Evolutionary conservation across 1,139 yeast genomes (phyloP), one percentile per base, ranked within the genome.

Genomic region (Magnusiomyces paraingens): DNA sequence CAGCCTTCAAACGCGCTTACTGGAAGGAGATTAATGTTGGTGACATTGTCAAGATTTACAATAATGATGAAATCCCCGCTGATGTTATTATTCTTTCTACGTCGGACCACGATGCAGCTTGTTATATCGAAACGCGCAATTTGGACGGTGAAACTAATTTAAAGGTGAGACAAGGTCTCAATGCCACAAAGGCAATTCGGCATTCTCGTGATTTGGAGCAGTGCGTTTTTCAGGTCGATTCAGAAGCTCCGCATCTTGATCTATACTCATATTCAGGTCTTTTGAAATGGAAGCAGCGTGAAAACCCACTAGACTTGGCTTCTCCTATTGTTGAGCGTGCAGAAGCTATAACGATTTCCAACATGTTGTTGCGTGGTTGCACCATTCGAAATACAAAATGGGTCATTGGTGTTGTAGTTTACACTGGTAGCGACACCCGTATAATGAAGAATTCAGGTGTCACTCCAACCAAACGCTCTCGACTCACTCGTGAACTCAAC

Each of bases 91-190:
- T 91, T 38, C 67, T 93, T 41, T 82, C 96, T 1, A 81, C 95
- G 1, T 86, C 96, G 1, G 98, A 91, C 67, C 68, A 77, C 0
- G 98, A 93, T 65, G 96, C 96, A 35, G 91, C 84, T 50, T 91
- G 98, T 71, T 91, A 82, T 65, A 83, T 91, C 46, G 99, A 93
- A 70, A 93, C 99, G 1, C 87, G 90, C 64, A 93, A 91, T 68
- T 76, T 93, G 63, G 99, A 93, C 70, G 99, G 99, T 69, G 99
- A 93, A 71, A 88, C 98, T 1, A 93, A 91, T 68, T 76, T 93
- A 70, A 93, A 93, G 69, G 80, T 82, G 42, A 84, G 90, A 60
- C 83, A 81, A 59, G 81, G 94, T 14, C 70, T 91, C 52, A 79
- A 81, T 56, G 81, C 87, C 59, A 87, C 94, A 21, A 77, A 81